Evolutionary conservation across 768 basidiomycete species (phyloP).

Genomic region (Hemileccinum rubropunctum): DNA sequence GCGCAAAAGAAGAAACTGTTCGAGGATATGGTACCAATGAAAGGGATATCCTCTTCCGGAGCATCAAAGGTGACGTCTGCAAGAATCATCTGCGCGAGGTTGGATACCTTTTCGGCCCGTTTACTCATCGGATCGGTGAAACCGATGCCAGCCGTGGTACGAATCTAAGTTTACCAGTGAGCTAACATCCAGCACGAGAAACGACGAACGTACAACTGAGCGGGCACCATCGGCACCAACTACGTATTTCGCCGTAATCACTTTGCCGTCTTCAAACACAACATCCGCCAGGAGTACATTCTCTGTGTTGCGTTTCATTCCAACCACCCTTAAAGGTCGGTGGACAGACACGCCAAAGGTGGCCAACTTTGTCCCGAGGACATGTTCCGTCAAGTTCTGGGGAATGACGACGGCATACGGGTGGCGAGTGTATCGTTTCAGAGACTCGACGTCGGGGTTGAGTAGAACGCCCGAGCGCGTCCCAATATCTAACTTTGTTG

Average conservation of each 20-base stretch:
- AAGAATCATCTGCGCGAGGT: conserved; percentile 31
- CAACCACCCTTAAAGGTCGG: conserved; percentile 39
- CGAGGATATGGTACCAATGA: not conserved
- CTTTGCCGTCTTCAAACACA: conserved; percentile 44
- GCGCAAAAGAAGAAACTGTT: conserved; percentile 14
- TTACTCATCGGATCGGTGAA: conserved; percentile 44
- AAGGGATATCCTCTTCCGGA: not conserved
- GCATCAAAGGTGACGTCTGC: conserved; percentile 19
- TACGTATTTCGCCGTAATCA: conserved; percentile 44
- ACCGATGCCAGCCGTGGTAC: conserved; percentile 39
- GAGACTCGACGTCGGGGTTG: conserved; percentile 31
- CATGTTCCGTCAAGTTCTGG: conserved; percentile 45
- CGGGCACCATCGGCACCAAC: conserved; percentile 51
- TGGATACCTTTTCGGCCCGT: conserved; percentile 21
- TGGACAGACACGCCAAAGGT: conserved; percentile 33
- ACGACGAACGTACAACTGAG: not conserved
- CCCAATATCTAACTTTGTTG: conserved; percentile 22
- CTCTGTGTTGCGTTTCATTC: conserved; percentile 31
- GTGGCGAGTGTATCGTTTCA: conserved; percentile 42
- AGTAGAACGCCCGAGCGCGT: conserved; percentile 31
- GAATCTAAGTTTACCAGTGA: conserved; percentile 34
- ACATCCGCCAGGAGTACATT: conserved; percentile 37
- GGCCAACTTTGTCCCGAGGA: conserved; percentile 35
- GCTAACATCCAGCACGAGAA: not conserved
- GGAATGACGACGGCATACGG: conserved; percentile 44